Conservation (phyloP, 805 yeast genomes). For the Saturnispora bothae region DNA sequence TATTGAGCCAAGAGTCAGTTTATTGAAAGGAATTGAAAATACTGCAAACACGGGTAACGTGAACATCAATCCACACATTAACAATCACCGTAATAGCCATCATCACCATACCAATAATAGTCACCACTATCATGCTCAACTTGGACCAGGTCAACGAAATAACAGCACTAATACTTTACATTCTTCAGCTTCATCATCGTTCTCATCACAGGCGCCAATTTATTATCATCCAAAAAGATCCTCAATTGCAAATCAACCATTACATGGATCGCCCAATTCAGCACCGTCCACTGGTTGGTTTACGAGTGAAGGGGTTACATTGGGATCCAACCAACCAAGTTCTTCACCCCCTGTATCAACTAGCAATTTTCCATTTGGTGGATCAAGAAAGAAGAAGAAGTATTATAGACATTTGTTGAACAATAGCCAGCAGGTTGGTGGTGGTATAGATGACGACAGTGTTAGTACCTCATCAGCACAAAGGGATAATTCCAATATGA, state of each 20-base stretch:
- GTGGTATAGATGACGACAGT: background rate
- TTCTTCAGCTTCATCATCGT: background rate
- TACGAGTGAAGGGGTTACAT: no score
- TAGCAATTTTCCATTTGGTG: no score
- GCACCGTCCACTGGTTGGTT: background rate
- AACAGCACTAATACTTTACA: background rate
- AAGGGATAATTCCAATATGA: background rate
- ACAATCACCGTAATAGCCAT: background rate
- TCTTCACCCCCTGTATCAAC: no score
- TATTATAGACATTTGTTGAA: constrained; percentile 7
- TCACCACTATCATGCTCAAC: background rate
- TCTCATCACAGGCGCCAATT: background rate
- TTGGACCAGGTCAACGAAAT: background rate
- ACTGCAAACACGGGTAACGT: no score
- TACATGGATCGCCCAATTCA: no score
- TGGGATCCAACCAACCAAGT: no score
- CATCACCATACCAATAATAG: background rate
- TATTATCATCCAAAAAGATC: no score
- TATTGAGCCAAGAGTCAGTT: constrained; percentile 60
- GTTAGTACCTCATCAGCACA: background rate
- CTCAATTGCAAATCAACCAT: no score
- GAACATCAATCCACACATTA: no score
- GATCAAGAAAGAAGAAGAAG: constrained; percentile 4
- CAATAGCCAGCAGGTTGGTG: constrained; percentile 3
- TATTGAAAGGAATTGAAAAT: constrained; percentile 13